These are phyloP conservation scores for Gloeopeniophorella convolvens DNA, from an alignment of 768 basidiomycete genomes.

Conservation along the genomic window DNA sequence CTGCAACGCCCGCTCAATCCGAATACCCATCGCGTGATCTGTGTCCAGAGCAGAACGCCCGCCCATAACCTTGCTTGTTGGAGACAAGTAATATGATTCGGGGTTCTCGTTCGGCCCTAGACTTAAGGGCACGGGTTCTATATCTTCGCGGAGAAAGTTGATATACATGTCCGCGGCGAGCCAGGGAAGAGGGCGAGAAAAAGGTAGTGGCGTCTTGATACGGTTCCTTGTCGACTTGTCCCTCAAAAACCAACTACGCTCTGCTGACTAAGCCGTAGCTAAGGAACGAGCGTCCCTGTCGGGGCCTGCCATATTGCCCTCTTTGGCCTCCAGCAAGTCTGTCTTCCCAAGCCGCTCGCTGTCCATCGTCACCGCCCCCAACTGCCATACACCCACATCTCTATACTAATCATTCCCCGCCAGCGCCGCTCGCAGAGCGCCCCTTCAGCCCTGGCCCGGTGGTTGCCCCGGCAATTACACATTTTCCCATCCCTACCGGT, in stretches of 20 bases:
- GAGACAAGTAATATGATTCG: neutral
- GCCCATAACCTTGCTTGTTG: neutral
- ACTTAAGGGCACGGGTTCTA: neutral
- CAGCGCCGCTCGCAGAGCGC: too few species aligned
- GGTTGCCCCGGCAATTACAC: too few species aligned
- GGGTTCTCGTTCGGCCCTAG: neutral
- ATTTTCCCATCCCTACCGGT: too few species aligned
- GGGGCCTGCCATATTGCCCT: neutral
- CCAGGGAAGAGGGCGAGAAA: neutral
- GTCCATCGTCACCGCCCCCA: too few species aligned
- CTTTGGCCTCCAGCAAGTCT: neutral
- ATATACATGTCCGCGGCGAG: conserved; percentile 8
- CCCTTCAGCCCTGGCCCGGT: too few species aligned
- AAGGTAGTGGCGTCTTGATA: neutral
- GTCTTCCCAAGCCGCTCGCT: too few species aligned
- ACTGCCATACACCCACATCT: too few species aligned
- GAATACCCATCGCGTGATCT: neutral
- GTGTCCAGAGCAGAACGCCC: conserved; percentile 1
- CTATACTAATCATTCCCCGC: too few species aligned
- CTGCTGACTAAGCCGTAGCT: conserved; percentile 2
- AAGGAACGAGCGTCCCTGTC: conserved; percentile 1
- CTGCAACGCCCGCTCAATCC: neutral
- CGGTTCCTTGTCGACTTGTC: neutral
- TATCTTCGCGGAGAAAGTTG: conserved; percentile 10
- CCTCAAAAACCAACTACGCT: too few species aligned